Percentiles rank a stretch among this genome's conserved stretches.
Evolutionary conservation across 2,329 filamentous ascomycete species (phyloP).

Genomic region (Fusarium bulbicola): DNA sequence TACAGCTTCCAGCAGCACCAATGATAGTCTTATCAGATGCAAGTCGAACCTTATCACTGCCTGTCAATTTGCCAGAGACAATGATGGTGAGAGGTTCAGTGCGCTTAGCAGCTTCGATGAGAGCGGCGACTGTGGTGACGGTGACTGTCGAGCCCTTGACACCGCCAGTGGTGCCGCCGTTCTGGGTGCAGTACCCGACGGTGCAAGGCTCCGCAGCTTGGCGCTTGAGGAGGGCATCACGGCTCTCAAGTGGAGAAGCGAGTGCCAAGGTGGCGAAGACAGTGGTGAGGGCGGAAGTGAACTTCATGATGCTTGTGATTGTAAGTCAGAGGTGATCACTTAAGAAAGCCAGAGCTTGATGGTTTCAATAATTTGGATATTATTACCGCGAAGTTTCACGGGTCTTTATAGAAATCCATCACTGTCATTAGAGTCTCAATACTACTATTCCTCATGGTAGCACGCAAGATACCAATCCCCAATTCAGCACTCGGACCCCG

Average conservation of each 20-base stretch:
- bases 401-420: slow-evolving; percentile 10
- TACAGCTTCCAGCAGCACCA: slow-evolving; percentile 45
- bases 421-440: accelerated
- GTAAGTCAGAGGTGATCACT: not conserved
- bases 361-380: not conserved
- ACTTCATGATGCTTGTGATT: slow-evolving; percentile 21
- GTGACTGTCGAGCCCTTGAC: slow-evolving; percentile 44
- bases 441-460: not conserved
- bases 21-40: slow-evolving; percentile 57
- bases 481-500: slow-evolving; percentile 11
- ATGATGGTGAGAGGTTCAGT: slow-evolving; percentile 44
- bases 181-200: slow-evolving; percentile 46
- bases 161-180: slow-evolving; percentile 46
- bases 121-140: slow-evolving; percentile 38
- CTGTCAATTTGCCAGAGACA: slow-evolving; percentile 42
- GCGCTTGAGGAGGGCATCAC: slow-evolving; percentile 46
- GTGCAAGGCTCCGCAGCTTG: slow-evolving; percentile 58
- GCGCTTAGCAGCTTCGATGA: slow-evolving; percentile 41
- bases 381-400: not conserved
- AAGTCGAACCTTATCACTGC: slow-evolving; percentile 35
- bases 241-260: slow-evolving; percentile 23
- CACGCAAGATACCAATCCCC: not conserved
- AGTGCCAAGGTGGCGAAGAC: slow-evolving; percentile 29
- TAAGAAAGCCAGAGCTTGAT: not conserved
- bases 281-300: slow-evolving; percentile 12